A percentile compares a stretch with the other conserved stretches of the same genome.
Evolutionary conservation across 305 asterid species (phyloP).

Genomic region (Ajuga reptans): DNA sequence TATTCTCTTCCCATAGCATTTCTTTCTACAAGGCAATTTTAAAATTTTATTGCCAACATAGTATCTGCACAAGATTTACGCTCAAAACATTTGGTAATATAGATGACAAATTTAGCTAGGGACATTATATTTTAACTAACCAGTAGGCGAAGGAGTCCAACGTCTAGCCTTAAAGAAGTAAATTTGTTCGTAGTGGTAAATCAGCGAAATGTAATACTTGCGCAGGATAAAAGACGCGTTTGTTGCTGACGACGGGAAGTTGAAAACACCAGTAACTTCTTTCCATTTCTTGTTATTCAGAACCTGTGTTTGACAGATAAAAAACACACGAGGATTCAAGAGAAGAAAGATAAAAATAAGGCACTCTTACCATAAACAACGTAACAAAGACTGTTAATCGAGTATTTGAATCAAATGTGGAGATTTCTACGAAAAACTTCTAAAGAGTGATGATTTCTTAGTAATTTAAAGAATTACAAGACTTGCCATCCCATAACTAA

Average conservation of each 20-base stretch:
- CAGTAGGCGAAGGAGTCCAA: constrained; percentile 49
- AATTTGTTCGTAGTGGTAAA: constrained; percentile 71
- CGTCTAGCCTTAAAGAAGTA: constrained; percentile 57
- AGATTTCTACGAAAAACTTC: too few species aligned
- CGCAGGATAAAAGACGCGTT: constrained; percentile 81
- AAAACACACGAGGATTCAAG: too few species aligned
- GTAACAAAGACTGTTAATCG: too few species aligned
- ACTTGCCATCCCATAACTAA: too few species aligned
- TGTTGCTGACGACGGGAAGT: constrained; percentile 77
- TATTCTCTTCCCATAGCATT: too few species aligned
- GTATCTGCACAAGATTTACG: constrained; percentile 32
- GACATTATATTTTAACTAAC: constrained; percentile 29
- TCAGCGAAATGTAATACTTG: constrained; percentile 60
- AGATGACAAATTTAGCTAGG: not conserved
- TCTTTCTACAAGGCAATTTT: too few species aligned
- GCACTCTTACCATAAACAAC: too few species aligned
- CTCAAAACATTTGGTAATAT: not conserved
- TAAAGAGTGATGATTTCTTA: too few species aligned
- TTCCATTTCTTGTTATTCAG: constrained; percentile 66
- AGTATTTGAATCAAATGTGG: too few species aligned
- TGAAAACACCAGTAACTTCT: constrained; percentile 59
- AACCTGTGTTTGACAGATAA: constrained; percentile 51
- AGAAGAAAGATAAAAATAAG: too few species aligned
- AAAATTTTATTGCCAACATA: too few species aligned
- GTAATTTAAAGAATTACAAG: too few species aligned